Evolutionary conservation across 2,329 filamentous ascomycete species (phyloP).

Genomic region (Colletotrichum sp.): DNA sequence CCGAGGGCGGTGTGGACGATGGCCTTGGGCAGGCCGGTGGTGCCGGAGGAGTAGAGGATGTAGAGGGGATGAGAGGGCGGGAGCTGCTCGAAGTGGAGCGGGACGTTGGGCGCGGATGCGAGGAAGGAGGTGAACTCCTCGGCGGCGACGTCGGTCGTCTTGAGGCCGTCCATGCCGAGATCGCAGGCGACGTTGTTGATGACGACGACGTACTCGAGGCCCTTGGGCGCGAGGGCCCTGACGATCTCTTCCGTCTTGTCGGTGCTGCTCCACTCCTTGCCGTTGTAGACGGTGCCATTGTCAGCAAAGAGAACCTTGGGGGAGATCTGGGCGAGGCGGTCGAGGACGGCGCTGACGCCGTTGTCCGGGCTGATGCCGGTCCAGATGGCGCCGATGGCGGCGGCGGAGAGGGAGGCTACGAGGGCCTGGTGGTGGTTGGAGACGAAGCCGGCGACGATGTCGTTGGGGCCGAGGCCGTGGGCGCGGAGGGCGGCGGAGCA

Average conservation of each 20-base stretch:
- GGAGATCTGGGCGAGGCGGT: conserved; percentile 84
- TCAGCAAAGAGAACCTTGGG: conserved; percentile 86
- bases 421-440: conserved; percentile 90
- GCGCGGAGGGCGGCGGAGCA: conserved; percentile 75
- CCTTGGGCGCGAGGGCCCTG: conserved; percentile 60
- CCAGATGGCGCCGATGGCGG: conserved; percentile 87
- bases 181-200: conserved; percentile 68
- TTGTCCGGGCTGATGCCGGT: conserved; percentile 93
- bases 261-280: conserved; percentile 82
- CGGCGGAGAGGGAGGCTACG: conserved; percentile 84
- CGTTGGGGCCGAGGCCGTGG: conserved; percentile 61
- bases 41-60: conserved; percentile 92
- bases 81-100: conserved; percentile 75
- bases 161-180: conserved; percentile 46
- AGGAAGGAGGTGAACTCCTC: conserved; percentile 53
- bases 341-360: conserved; percentile 88
- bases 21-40: conserved; percentile 86
- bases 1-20: conserved; percentile 93
- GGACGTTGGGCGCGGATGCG: conserved; percentile 39
- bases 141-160: conserved; percentile 41
- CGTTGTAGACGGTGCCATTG: conserved; percentile 89
- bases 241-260: conserved; percentile 82
- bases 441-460: conserved; percentile 75
- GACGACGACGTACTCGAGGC: conserved; percentile 74
- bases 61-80: conserved; percentile 89